Percentiles rank a stretch among this genome's conserved stretches.
phyloP scores from a whole-genome alignment of 2,329 filamentous ascomycete species.

The Penicillium rolfsii region DNA sequence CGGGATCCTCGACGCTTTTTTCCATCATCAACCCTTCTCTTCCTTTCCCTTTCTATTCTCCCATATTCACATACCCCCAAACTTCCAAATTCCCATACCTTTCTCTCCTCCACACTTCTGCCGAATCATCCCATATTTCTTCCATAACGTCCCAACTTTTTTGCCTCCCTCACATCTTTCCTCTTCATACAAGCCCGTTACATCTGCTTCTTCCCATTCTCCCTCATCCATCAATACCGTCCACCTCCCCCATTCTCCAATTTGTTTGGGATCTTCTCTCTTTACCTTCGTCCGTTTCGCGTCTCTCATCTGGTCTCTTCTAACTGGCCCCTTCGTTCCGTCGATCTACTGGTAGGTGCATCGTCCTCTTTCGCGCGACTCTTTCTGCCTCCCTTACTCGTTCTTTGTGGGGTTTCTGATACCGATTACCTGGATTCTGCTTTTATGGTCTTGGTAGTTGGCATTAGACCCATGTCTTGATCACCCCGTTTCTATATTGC shows the following conservation, averaged over 20 bases:
- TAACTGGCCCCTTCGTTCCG: background rate
- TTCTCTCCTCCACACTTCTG: background rate
- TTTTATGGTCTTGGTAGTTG: background rate
- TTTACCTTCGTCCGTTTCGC: conserved; percentile 21
- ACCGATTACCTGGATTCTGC: background rate
- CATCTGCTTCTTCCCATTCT: conserved; percentile 19
- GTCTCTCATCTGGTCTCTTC: conserved; percentile 1
- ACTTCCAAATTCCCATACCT: background rate
- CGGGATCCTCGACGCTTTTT: conserved; percentile 41
- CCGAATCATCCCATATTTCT: background rate
- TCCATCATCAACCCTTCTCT: conserved; percentile 20
- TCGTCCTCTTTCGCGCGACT: background rate
- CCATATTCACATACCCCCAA: background rate
- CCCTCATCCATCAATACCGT: conserved; percentile 12
- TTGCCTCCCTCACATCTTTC: conserved; percentile 28
- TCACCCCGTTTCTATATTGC: background rate
- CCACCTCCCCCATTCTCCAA: conserved; percentile 18
- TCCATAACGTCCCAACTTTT: conserved; percentile 11
- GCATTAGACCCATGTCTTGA: background rate
- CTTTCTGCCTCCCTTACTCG: background rate
- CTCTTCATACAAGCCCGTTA: conserved; percentile 11
- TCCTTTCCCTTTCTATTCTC: conserved; percentile 19
- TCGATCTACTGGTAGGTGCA: background rate
- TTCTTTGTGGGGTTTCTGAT: background rate
- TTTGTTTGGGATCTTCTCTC: conserved; percentile 31